A percentile compares a stretch with the other conserved stretches of the same genome.
These are phyloP conservation scores for Alloteropsis semialata DNA, from an alignment of 176 grass and related monocot genomes.

Conservation along the genomic window DNA sequence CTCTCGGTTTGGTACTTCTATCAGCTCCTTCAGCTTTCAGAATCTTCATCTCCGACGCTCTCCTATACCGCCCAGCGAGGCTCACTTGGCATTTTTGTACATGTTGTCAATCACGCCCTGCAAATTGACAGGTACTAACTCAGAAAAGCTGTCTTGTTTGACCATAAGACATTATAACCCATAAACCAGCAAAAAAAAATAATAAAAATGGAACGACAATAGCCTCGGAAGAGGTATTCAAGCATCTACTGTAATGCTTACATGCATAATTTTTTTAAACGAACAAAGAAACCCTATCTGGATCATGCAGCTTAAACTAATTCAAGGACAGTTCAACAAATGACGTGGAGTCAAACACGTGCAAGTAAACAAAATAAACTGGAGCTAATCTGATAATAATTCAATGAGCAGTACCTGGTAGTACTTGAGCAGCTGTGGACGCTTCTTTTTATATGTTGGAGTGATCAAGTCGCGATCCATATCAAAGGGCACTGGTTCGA, in stretches of 20 bases:
- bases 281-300: not conserved
- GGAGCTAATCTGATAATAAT: not conserved
- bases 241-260: not conserved
- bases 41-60: slow-evolving; percentile 4
- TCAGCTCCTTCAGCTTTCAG: not conserved
- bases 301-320: not conserved
- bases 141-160: not conserved
- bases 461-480: slow-evolving; percentile 87
- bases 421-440: slow-evolving; percentile 75
- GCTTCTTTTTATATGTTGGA: slow-evolving; percentile 89
- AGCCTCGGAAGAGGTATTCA: slow-evolving; percentile 7
- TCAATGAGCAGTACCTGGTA: slow-evolving; percentile 59
- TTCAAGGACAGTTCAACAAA: slow-evolving; percentile 5
- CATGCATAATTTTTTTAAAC: too few relatives aligned
- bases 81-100: slow-evolving; percentile 61
- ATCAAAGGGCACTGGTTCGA: slow-evolving; percentile 77
- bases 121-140: slow-evolving; percentile 24
- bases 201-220: not conserved
- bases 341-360: not conserved
- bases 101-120: slow-evolving; percentile 61
- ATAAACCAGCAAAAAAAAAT: not conserved
- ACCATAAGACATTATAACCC: not conserved
- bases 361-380: not conserved
- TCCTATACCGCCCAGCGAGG: not conserved
- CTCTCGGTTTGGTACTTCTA: not conserved